These are phyloP conservation scores for Yamadazyma nakazawae DNA, from an alignment of 805 yeast species.

Conservation along the genomic window DNA sequence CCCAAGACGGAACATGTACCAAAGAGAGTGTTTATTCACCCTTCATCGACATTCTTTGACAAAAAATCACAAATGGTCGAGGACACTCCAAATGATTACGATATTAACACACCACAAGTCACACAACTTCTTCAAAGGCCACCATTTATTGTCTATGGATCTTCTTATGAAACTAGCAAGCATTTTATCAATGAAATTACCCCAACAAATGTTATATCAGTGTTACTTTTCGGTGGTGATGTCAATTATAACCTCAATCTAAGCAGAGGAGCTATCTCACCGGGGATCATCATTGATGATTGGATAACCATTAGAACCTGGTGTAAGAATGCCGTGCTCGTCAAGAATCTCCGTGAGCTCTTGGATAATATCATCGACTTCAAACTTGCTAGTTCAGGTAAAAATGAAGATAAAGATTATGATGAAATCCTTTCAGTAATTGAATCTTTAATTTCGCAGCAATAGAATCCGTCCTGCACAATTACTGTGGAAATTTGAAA, in stretches of 20 bases:
- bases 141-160: constrained; percentile 61
- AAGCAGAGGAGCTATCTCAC: constrained; percentile 52
- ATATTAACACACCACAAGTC: constrained; percentile 37
- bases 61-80: constrained; percentile 19
- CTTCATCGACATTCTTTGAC: constrained; percentile 74
- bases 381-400: constrained; percentile 35
- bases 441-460: constrained; percentile 5
- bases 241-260: constrained; percentile 54
- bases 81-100: constrained; percentile 24
- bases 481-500: background rate
- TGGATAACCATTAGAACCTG: constrained; percentile 91
- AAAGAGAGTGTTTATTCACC: constrained; percentile 75
- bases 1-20: background rate
- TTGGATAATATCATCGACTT: constrained; percentile 66
- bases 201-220: constrained; percentile 69
- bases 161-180: constrained; percentile 63
- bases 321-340: constrained; percentile 88
- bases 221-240: constrained; percentile 79
- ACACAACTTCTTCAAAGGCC: constrained; percentile 23
- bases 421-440: constrained; percentile 2
- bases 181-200: constrained; percentile 73
- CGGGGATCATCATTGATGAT: constrained; percentile 81
- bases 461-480: background rate
- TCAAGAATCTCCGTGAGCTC: constrained; percentile 63
- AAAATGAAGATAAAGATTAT: constrained; percentile 5